These are phyloP conservation scores for Leccinum subgranulosum DNA, from an alignment of 768 basidiomycete species.

Conservation along the genomic window DNA sequence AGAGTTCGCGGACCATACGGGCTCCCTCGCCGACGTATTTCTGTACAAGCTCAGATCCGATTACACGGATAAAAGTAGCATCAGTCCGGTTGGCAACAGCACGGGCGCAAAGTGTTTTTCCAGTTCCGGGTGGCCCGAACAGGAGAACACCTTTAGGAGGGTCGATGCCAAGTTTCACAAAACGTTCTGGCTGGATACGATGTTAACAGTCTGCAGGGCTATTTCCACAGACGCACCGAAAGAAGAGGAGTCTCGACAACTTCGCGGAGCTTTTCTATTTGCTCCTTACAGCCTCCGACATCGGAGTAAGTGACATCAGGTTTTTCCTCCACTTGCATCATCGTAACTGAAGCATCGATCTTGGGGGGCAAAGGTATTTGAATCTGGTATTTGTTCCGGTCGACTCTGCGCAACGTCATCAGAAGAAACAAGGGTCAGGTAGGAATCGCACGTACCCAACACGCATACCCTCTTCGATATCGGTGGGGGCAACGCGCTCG, in stretches of 20 bases:
- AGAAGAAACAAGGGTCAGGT: not conserved
- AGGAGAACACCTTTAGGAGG: constrained; percentile 97
- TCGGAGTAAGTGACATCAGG: constrained; percentile 98
- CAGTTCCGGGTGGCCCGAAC: constrained; percentile 96
- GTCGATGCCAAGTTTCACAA: constrained; percentile 97
- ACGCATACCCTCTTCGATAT: constrained; percentile 99
- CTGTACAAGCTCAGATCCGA: constrained; percentile 98
- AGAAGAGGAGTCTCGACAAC: constrained; percentile 96
- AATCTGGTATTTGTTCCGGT: constrained; percentile 96
- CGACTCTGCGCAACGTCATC: constrained; percentile 56
- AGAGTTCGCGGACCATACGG: constrained; percentile 96
- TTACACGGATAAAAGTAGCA: constrained; percentile 98
- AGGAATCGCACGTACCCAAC: constrained; percentile 72
- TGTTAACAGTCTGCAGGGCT: constrained; percentile 12
- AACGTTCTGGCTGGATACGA: constrained; percentile 86
- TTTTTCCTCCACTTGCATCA: constrained; percentile 99
- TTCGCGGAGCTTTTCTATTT: constrained; percentile 97
- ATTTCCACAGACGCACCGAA: constrained; percentile 54
- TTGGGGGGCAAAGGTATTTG: constrained; percentile 98
- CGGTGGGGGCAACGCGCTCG: constrained; percentile 94
- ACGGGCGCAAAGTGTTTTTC: constrained; percentile 96
- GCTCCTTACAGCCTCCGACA: constrained; percentile 98
- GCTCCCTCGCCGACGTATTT: constrained; percentile 99
- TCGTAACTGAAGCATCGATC: constrained; percentile 98
- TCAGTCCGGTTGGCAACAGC: constrained; percentile 99